Conservation (phyloP, 2,329 filamentous ascomycete species). For the Botryotinia calthae region DNA sequence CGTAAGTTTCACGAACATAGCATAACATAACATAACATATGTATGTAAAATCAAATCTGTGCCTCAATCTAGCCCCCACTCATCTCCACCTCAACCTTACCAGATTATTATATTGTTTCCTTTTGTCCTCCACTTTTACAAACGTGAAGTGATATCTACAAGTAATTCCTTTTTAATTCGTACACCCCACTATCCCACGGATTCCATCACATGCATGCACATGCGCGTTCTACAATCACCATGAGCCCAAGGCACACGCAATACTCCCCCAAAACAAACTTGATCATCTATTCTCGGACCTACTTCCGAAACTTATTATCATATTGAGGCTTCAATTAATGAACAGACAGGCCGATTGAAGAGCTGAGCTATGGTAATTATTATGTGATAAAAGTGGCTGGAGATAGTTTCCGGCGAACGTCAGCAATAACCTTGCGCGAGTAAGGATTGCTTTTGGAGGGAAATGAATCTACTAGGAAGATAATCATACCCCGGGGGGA, state of each 20-base stretch:
- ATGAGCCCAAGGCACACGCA: background rate
- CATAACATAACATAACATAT: background rate
- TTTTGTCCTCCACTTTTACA: background rate
- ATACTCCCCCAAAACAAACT: background rate
- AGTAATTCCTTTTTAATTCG: background rate
- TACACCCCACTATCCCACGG: background rate
- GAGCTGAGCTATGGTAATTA: constrained; percentile 3
- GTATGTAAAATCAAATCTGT: background rate
- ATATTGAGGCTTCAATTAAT: background rate
- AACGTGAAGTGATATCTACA: background rate
- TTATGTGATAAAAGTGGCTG: background rate
- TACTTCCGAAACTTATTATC: background rate
- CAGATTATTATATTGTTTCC: background rate
- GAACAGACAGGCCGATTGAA: background rate
- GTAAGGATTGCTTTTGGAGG: background rate
- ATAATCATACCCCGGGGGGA: background rate
- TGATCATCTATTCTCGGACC: background rate
- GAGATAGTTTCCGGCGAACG: background rate
- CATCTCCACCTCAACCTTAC: background rate
- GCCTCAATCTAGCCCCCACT: background rate
- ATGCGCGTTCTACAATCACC: background rate
- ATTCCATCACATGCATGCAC: background rate
- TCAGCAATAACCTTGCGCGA: background rate
- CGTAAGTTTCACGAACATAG: background rate
- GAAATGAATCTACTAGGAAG: background rate